Base-by-base conservation (phyloP, 108 stramenopile genomes). In the Chaetoceros tenuissimus region DNA sequence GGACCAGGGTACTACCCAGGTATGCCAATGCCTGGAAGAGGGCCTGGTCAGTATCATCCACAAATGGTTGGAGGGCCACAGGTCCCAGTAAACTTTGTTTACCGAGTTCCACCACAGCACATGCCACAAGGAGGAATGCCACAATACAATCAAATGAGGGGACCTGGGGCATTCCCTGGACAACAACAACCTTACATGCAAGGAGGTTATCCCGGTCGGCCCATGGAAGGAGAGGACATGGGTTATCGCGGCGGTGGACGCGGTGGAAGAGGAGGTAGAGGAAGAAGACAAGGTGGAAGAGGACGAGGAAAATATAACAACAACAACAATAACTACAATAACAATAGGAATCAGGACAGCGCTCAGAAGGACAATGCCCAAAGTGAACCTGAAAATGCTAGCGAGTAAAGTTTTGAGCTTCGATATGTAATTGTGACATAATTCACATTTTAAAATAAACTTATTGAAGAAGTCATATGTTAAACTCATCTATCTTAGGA, bases 121-220 rank as follows among this genome's bases (percentile, higher is more conserved):
- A 70, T 75, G 68, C 73, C 68, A 59, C 74, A 67, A 24, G 70
- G 66, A 20, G 69, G 47, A 17, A 68, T 75, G 66, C 57, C 72
- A 28, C 72, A 60, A 16, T 62, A 67, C 34, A 67, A 63, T 62
- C 72, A 73, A 43, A 64, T 73, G 62, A 51, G 72, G 20, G 66
- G 66, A 28, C 69, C 69, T 27, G 65, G 60, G 24, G 74, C 63
- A 18, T 34, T 57, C 24, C 67, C 66, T 0, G 55, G 26, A 19
- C 66, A 64, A 7, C 71, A 62, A 5, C 60, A 68, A 48, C 68
- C 76, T n/a, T 68, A 65, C 29, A 64, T 64, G 46, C 57, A 59
- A 3, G 55, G 60, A 3, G 64, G 43, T 17, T 65, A 78, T 55
- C 53, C 47, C 31, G 61, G 61, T 19, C 52, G 48, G 28, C 48